phyloP scores from a whole-genome alignment of 352 stramenopile species.

The Phytophthora idaei region DNA sequence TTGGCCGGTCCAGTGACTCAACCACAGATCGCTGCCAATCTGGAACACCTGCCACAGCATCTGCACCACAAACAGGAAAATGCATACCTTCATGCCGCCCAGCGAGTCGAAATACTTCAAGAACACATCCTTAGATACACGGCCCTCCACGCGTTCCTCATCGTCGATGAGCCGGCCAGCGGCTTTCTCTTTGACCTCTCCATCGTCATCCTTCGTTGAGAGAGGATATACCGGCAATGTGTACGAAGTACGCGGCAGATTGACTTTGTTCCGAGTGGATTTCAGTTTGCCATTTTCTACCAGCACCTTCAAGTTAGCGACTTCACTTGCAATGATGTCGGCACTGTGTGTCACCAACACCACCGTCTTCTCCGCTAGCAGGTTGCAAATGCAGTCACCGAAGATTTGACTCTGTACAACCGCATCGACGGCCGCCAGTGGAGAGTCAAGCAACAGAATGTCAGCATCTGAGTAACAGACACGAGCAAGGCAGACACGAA shows the following conservation, averaged over 20 bases:
- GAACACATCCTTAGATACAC: slow-evolving; percentile 52
- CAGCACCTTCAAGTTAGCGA: slow-evolving; percentile 29
- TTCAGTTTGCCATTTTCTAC: not conserved
- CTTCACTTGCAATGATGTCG: slow-evolving; percentile 53
- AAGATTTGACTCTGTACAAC: slow-evolving; percentile 94
- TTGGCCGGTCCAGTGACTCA: slow-evolving; percentile 45
- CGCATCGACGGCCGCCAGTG: slow-evolving; percentile 78
- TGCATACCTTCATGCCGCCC: slow-evolving; percentile 36
- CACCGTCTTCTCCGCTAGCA: slow-evolving; percentile 64
- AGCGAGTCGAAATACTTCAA: slow-evolving; percentile 45
- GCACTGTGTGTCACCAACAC: slow-evolving; percentile 74
- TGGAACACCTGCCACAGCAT: slow-evolving; percentile 33
- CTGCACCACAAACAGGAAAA: slow-evolving; percentile 28
- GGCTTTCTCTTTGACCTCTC: not conserved
- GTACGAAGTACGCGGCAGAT: slow-evolving; percentile 14
- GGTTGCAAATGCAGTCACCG: slow-evolving; percentile 37
- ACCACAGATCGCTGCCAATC: slow-evolving; percentile 32
- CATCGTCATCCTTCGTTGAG: not conserved
- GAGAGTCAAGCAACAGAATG: not conserved
- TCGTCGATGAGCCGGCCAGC: slow-evolving; percentile 41
- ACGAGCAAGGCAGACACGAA: slow-evolving; percentile 67
- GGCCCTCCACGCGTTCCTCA: slow-evolving; percentile 48
- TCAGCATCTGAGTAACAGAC: slow-evolving; percentile 64
- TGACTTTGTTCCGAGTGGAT: slow-evolving; percentile 7
- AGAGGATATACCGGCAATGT: not conserved